Evolutionary conservation across 345 rosid genomes (phyloP), one percentile per base, ranked within the genome.

Genomic region (Cardamine occulta): DNA sequence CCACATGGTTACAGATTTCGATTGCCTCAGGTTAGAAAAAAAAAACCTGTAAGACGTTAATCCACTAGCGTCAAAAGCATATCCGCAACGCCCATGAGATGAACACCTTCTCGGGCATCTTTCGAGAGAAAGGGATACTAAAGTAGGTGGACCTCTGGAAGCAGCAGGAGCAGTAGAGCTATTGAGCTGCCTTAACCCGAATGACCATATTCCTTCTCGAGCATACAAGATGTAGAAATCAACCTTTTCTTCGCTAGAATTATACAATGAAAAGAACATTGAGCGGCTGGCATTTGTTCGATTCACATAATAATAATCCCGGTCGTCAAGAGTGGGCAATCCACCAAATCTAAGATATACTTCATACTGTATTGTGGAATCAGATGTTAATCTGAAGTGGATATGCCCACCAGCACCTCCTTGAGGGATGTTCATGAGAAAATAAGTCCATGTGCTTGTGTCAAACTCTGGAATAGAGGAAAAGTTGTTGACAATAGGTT

Each of bases 321-420:
- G 85, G 79, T 70, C 80, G 42, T 78, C 68, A 51, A 88, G 80
- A 65, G 96, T 83, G 53, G 99, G 97, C 61, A 87, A 69, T 55
- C 91, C 99, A 72, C 90, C 96, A 51, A 77, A 76, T 84, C 93
- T 92, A 70, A 84, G 85, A 81, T 95, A 95, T 67, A 90, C 78
- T 81, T 92, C 97, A 72, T 85, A 85, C 48, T 82, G 81, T 64
- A 86, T 84, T 69, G 74, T 79, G 44, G 82, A 52, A 62, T 83
- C 87, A 29, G 97, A 87, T 15, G 78, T 79, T 56, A 92, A 77
- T 17, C 81, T 88, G 60, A 89, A 78, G 52, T 92, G 99, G 58
- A 95, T 84, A 70, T 89, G 91, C 77, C 93, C 95, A 80, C 99
- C 97, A 78, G 93, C 92, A 66, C 96, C 96, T 65, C 97, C 97